Evolutionary conservation across 257 asterid species (phyloP), one percentile per base, ranked within the genome.

Genomic region (Salvia hispanica): DNA sequence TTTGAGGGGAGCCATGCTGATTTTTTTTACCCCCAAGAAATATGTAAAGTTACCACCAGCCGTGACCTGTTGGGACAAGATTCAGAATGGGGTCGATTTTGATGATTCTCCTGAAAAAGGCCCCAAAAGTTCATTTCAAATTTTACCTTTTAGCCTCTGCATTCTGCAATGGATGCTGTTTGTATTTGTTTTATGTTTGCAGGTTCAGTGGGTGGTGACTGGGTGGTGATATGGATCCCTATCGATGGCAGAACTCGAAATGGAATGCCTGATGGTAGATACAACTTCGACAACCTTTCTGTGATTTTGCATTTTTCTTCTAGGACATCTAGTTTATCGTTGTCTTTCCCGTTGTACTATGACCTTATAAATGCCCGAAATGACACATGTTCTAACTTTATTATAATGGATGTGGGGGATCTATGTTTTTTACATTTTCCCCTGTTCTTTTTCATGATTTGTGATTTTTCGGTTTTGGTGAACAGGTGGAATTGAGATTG

Each of bases 21-120:
- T 79, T 88, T 94, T 42, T 58, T 94, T 34, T 74, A 91, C 62
- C 95, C 99, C 83, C 74, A 86, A 82, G 50, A 88, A 88, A 67
- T 91, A 84, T 34, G 78, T 74, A 57, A 94, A 86, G 77, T 72
- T 67, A 80, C 88, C 77, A 53, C 81, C 33, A 74, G 76, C 66
- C 85, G 72, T 69, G 75, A 73, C 87, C 95, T 54, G 78, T 84
- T 31, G 97, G 97, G 71, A 83, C 92, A 58, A 81, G 95, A 78
- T 91, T 94, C 83, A 86, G 87, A 79, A 82, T 88, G 93, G 83
- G 80, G 79, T 88, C 48, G 94, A 91, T 83, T 58, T 91, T 76
- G 99, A 94, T 45, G 97, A 91, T 82, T 85, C 97, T 79, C 91
- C 96, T 0, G 97, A 91, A 62, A 91, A 86, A 91, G 96, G 99